A percentile compares a stretch with the other conserved stretches of the same genome.
Evolutionary conservation across 2,329 filamentous ascomycete species (phyloP).

Genomic region (Pseudogymnoascus destructans): DNA sequence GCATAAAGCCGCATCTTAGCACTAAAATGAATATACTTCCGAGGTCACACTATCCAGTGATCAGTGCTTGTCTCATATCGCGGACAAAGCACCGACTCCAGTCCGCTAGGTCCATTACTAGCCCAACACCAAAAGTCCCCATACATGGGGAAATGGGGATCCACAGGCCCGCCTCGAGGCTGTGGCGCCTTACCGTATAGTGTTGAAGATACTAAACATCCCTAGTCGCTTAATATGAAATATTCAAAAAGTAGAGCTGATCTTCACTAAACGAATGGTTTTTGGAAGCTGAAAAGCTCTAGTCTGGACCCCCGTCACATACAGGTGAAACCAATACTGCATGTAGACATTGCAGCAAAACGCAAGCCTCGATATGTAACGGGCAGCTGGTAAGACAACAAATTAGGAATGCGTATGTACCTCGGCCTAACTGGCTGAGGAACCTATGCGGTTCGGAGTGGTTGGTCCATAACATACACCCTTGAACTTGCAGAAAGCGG

Average conservation of each 20-base stretch:
- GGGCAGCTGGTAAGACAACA: background rate
- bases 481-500: background rate
- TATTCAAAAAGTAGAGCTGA: background rate
- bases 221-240: background rate
- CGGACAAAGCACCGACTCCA: background rate
- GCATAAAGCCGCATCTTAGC: background rate
- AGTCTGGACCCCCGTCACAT: background rate
- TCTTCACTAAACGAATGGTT: background rate
- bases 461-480: background rate
- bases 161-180: background rate
- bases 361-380: background rate
- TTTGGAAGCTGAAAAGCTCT: background rate
- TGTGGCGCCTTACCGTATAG: background rate
- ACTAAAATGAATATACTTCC: background rate
- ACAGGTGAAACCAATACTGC: background rate
- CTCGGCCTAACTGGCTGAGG: background rate
- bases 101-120: background rate
- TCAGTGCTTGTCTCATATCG: background rate
- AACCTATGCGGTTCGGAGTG: background rate
- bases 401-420: background rate
- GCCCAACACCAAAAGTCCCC: background rate
- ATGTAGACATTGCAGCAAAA: background rate
- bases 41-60: background rate
- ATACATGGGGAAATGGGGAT: background rate
- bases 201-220: background rate